Evolutionary conservation across 495 filamentous ascomycete species (phyloP).

Genomic region (Aspergillus panamensis): DNA sequence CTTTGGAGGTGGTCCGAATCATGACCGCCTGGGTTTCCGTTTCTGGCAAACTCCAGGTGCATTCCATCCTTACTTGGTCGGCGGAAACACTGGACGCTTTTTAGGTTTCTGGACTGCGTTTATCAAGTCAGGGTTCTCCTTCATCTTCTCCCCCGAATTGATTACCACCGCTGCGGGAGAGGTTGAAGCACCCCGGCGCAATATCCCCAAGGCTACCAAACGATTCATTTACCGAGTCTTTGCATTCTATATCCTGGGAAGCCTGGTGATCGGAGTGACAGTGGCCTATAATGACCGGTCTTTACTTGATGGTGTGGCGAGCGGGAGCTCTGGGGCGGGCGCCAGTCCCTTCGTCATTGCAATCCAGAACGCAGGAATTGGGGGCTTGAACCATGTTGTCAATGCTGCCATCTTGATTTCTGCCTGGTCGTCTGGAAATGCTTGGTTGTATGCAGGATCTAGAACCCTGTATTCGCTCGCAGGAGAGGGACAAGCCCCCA

Average conservation of each 20-base stretch:
- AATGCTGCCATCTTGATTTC: slow-evolving; percentile 70
- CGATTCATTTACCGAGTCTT: slow-evolving; percentile 81
- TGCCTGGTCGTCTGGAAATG: slow-evolving; percentile 67
- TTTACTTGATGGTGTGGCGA: slow-evolving; percentile 50
- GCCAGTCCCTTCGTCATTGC: slow-evolving; percentile 57
- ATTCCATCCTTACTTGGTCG: slow-evolving; percentile 52
- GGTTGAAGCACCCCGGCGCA: slow-evolving; percentile 67
- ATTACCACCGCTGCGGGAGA: slow-evolving; percentile 79
- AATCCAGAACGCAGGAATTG: slow-evolving; percentile 58
- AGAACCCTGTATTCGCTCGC: slow-evolving; percentile 76
- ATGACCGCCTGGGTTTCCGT: slow-evolving; percentile 65
- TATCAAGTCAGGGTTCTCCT: slow-evolving; percentile 47
- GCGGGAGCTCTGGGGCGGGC: slow-evolving; percentile 40
- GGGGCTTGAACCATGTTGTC: slow-evolving; percentile 64
- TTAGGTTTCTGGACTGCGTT: slow-evolving; percentile 42
- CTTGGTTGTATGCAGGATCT: slow-evolving; percentile 71
- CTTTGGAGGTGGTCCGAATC: slow-evolving; percentile 59
- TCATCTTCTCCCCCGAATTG: slow-evolving; percentile 65
- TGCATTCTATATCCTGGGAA: slow-evolving; percentile 66
- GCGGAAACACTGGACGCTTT: slow-evolving; percentile 35
- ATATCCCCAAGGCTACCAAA: slow-evolving; percentile 73
- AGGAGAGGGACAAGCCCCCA: slow-evolving; percentile 61
- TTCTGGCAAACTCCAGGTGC: slow-evolving; percentile 69
- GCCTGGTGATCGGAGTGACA: slow-evolving; percentile 53
- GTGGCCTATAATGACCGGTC: slow-evolving; percentile 48